Base-by-base conservation (phyloP, 441 rosid species). In the Daphne laureola region DNA sequence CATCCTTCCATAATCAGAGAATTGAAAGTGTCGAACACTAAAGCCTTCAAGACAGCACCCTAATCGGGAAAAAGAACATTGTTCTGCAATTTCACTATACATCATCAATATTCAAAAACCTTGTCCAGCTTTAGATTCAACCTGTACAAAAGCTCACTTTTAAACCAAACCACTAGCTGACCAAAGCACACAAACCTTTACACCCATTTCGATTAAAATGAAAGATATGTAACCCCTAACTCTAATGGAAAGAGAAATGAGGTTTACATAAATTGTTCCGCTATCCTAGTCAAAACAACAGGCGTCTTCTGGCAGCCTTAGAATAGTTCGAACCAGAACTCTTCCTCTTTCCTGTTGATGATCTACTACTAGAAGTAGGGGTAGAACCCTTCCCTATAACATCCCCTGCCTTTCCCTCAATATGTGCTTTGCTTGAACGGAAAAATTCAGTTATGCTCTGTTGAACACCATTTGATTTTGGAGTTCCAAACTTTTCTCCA, bases 241-340 rank as follows among this genome's bases (percentile, higher is more conserved):
- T 0, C 52, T 4, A 49, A 18, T 17, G 25, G 12, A 21, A 2
- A 49, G 35, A 18, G 52, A 18, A 18, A 9, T n/a, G 13, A 21
- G 26, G 11, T 4, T 17, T 47, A 47, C 23, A 47, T 47, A 12
- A 14, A 18, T 18, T 18, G 13, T 47, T 23, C 59, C 40, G 57
- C 23, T 48, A 18, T 55, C 54, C 68, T 65, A 77, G 57, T 73
- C 70, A 66, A 91, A 91, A 82, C 75, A 88, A 67, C 65, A 86
- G 93, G 65, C 83, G 74, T 16, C 91, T 88, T 68, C 93, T 77
- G 40, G 59, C 87, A 58, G 96, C 77, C 76, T 88, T 88, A 48
- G 93, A 55, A 67, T 83, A 68, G 40, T 49, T 72, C 3, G 73
- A 48, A 56, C 73, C 68, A 36, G 78, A 73, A 38, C n/a, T 46